phyloP scores from a whole-genome alignment of 2,329 filamentous ascomycete species.

The Stagonosporopsis cucurbitacearum region DNA sequence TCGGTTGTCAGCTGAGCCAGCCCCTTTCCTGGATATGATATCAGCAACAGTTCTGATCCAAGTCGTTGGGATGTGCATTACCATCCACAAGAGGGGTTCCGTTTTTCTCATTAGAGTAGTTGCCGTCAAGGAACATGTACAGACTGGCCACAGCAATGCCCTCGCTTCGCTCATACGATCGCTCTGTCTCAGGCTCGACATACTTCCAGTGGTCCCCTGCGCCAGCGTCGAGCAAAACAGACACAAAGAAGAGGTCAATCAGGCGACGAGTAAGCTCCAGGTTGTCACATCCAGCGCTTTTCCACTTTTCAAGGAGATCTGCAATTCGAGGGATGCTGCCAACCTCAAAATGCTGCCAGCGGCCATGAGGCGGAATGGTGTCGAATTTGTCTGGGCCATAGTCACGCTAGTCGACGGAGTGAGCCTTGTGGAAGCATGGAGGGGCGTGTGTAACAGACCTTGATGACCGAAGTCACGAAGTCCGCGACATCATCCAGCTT shows the following conservation, averaged over 20 bases:
- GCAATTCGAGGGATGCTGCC: slow-evolving; percentile 75
- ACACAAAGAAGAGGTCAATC: slow-evolving; percentile 79
- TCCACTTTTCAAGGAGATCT: slow-evolving; percentile 71
- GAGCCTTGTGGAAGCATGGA: neutral
- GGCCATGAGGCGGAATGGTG: slow-evolving; percentile 70
- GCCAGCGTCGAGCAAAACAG: slow-evolving; percentile 82
- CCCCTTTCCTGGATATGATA: slow-evolving; percentile 55
- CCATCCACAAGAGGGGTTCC: slow-evolving; percentile 68
- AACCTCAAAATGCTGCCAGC: slow-evolving; percentile 80
- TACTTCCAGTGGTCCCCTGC: slow-evolving; percentile 89
- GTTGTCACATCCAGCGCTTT: slow-evolving; percentile 60
- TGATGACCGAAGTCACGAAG: slow-evolving; percentile 88
- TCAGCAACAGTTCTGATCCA: slow-evolving; percentile 3
- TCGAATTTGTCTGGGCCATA: slow-evolving; percentile 64
- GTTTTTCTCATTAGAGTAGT: slow-evolving; percentile 76
- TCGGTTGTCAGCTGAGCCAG: slow-evolving; percentile 75
- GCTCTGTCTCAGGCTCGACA: slow-evolving; percentile 83
- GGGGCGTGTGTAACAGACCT: slow-evolving; percentile 61
- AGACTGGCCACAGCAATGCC: slow-evolving; percentile 77
- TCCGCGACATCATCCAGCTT: slow-evolving; percentile 80
- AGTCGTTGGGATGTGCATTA: slow-evolving; percentile 48
- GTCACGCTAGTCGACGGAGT: slow-evolving; percentile 61
- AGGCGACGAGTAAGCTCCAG: slow-evolving; percentile 75
- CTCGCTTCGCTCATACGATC: slow-evolving; percentile 81
- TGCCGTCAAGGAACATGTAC: slow-evolving; percentile 90